Evolutionary conservation across 2,329 filamentous ascomycete genomes (phyloP).

Genomic region (Aspergillus neoniger): DNA sequence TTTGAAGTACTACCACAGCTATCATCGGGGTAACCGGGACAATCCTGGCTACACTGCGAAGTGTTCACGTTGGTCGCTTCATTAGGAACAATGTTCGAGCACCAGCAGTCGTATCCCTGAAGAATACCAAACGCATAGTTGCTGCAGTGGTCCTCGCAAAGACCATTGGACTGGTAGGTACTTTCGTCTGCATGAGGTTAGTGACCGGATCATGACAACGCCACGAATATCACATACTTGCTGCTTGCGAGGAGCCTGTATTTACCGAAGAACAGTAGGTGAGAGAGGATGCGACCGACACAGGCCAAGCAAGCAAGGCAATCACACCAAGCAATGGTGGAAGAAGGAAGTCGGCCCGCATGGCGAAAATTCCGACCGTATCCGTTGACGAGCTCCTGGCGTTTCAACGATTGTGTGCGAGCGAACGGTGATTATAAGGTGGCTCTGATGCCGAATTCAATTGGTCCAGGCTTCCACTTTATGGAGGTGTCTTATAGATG

Average conservation of each 20-base stretch:
- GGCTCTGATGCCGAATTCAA: neutral
- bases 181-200: slow-evolving; percentile 34
- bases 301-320: slow-evolving; percentile 30
- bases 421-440: neutral
- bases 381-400: neutral
- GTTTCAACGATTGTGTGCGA: neutral
- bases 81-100: slow-evolving; percentile 49
- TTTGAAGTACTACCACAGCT: slow-evolving; percentile 45
- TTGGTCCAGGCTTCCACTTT: neutral
- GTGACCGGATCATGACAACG: neutral
- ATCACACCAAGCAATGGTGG: slow-evolving; percentile 18
- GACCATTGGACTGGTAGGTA: slow-evolving; percentile 50
- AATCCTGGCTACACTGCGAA: slow-evolving; percentile 42
- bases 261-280: slow-evolving; percentile 48
- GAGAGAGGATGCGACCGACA: slow-evolving; percentile 28
- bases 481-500: neutral
- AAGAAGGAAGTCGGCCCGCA: slow-evolving; percentile 25
- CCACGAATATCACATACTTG: slow-evolving; percentile 34
- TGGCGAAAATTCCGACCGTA: slow-evolving; percentile 14
- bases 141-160: slow-evolving; percentile 43
- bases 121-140: slow-evolving; percentile 50
- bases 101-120: slow-evolving; percentile 52
- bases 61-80: slow-evolving; percentile 32
- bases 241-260: slow-evolving; percentile 43
- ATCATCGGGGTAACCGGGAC: slow-evolving; percentile 52